Base-by-base conservation (phyloP, 495 filamentous ascomycete species). In the Achaetomiella virescens region DNA sequence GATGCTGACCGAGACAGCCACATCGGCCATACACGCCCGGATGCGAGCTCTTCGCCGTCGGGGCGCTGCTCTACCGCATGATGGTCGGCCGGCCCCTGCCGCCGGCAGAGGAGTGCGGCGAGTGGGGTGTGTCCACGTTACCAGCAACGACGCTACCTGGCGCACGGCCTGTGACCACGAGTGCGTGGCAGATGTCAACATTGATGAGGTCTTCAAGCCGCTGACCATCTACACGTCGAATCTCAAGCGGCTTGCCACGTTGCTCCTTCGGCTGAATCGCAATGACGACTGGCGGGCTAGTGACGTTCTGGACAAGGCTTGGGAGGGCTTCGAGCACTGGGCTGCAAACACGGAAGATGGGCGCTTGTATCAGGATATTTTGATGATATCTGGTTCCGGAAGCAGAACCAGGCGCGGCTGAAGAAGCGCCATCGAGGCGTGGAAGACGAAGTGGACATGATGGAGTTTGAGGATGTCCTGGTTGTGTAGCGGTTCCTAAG, bases 61-160 rank as follows among this genome's bases (percentile, higher is more conserved):
- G 71, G 27, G 58, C 58, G 11, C 47, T 70, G 22, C 56, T 76
- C 43, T 73, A 65, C 57, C 57, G 45, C 12, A 75, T 76, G 72
- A 74, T 75, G 70, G 59, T 47, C 4, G 66, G 69, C 12, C 54
- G 54, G 6, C 29, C 58, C 4, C 57, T 66, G 12, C 60, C 65
- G 1, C 29, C 57, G 6, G 51, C 55, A 5, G 69, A 68, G 46
- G 59, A 69, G 33, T 74, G 70, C 46, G 10, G 25, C 29, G 48
- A 38, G 15, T 61, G 65, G 56, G 53, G 11, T 64, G 62, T 21
- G 12, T 58, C 15, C 67, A 70, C 56, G 9, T 67, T 22, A 49
- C 35, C 20, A 31, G 20, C 36, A 38, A 49, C n/a, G 47, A 40
- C 1, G 44, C 49, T 9, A 29, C 17, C 25, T 24, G 14, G 9